Evolutionary conservation across 2,329 filamentous ascomycete genomes (phyloP), one percentile per base, ranked within the genome.

Genomic region (Aschersonia sp.): DNA sequence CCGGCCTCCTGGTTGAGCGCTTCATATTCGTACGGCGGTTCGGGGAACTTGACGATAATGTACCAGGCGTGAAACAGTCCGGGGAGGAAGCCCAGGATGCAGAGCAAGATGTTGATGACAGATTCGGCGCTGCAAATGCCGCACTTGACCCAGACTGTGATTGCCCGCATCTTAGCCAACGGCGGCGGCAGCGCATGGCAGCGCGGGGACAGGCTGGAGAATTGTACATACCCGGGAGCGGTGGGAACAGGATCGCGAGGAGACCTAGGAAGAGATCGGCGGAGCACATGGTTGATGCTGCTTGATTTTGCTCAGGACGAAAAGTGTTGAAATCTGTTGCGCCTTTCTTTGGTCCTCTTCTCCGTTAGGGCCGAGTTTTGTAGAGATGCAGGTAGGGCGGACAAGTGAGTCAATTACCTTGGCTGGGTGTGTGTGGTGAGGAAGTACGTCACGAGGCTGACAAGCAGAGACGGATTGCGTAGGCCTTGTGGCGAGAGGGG

Each of bases 51-150:
- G 58, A 86, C 78, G 67, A 98, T 96, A 66, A 97, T 94, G 75
- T 97, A 98, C 90, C 92, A 97, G 53, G 89, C 79, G 70, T 98
- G 92, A 2, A 98, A 70, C 45, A 97, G 83, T 51, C 90, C 90
- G 22, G 90, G 90, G 51, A 97, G 66, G 60, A 75, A 87, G 57
- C 83, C 85, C 29, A 90, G 78, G 47, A 79, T 63, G 66, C 85
- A 92, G 58, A 97, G 87, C 44, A 89, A 83, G 64, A 97, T 82
- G 71, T 98, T 98, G 72, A 98, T 94, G 58, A 97, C 60, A 7
- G 85, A 90, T 69, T 97, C 92, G 49, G 83, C 87, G 52, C 82
- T 85, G 73, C 92, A 98, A 68, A 98, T 74, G 54, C 92, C 92
- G 59, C 84, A 73, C 71, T 97, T 98, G 51, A 98, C 87, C 92